These are phyloP conservation scores for Hypoxylon rickii DNA, from an alignment of 495 filamentous ascomycete species.

Conservation along the genomic window DNA sequence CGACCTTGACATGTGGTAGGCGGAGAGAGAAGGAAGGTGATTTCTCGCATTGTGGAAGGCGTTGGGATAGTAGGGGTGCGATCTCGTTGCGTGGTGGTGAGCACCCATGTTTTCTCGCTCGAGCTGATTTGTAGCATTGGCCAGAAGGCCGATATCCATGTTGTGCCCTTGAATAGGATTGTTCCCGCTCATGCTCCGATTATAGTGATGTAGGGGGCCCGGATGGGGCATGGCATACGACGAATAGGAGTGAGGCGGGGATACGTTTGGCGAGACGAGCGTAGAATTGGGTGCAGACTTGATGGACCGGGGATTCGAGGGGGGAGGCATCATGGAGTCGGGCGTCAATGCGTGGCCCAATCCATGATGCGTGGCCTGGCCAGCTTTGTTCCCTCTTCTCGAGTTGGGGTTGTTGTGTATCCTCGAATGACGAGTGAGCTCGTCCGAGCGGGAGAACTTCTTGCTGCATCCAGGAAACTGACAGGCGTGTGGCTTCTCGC, in stretches of 20 bases:
- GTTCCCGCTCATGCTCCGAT: constrained; percentile 54
- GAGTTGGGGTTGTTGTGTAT: constrained; percentile 99
- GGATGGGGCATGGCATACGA: constrained; percentile 71
- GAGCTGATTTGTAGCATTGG: constrained; percentile 83
- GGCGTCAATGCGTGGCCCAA: constrained; percentile 49
- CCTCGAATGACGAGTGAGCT: constrained; percentile 93
- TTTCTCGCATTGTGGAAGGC: constrained; percentile 58
- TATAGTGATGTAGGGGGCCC: constrained; percentile 65
- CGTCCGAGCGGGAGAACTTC: constrained; percentile 95
- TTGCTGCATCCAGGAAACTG: constrained; percentile 94
- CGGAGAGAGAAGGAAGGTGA: constrained; percentile 74
- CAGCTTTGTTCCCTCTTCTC: constrained; percentile 83
- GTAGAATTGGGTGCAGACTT: constrained; percentile 90
- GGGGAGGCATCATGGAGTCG: constrained; percentile 73
- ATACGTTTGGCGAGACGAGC: constrained; percentile 91
- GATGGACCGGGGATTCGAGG: constrained; percentile 63
- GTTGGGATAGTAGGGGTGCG: constrained; percentile 64
- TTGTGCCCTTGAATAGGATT: constrained; percentile 51
- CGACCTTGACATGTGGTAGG: constrained; percentile 91
- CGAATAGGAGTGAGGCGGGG: constrained; percentile 88
- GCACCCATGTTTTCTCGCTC: constrained; percentile 71
- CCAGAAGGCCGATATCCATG: constrained; percentile 87
- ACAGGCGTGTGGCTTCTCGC: constrained; percentile 97
- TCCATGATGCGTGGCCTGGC: constrained; percentile 51
- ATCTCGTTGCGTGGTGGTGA: constrained; percentile 39